Evolutionary conservation across 345 rosid species (phyloP), one percentile per base, ranked within the genome.

Genomic region (Kandelia obovata): DNA sequence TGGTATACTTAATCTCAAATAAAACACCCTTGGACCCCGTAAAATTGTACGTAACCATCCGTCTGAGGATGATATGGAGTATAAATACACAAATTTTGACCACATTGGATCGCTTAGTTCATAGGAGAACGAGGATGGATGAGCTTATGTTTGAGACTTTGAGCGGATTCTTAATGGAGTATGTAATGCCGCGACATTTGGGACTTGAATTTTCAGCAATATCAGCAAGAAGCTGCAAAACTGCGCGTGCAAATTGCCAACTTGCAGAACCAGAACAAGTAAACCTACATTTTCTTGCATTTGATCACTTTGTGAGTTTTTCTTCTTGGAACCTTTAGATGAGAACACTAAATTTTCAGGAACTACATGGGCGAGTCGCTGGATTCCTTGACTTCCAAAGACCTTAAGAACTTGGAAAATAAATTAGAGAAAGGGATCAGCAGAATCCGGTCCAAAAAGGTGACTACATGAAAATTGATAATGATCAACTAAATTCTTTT

Each of bases 401-500:
- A 90, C 0, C 91, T 95, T 35, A 95, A 82, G 78, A 77, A 39
- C 73, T 77, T 87, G 82, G 99, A 95, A 82, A 15, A 23, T 53
- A 80, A 80, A 64, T 77, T 95, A 66, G 99, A 95, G 79, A 95
- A 74, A 83, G 89, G 92, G 62, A 88, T 95, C 1, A 84, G 80
- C 61, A 81, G 82, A 86, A 90, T 95, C 75, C 86, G 99, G 6
- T 89, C 98, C 78, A 95, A 89, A 79, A 95, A 90, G 96, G 99
- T 90, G 57, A n/a, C 4, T 28, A 1, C 52, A 13, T 27, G 43
- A 49, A 1, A 6, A 34, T 21, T 30, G 0, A 9, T 35, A 10
- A 11, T 0, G 16, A 39, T 39, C 46, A 39, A 10, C 15, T 2
- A 39, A 39, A 39, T 39, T 39, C 46, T 39, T 39, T 39, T 39